A percentile compares a stretch with the other conserved stretches of the same genome.
Evolutionary conservation across 305 asterid species (phyloP).

Genomic region (Plantago lanceolata): DNA sequence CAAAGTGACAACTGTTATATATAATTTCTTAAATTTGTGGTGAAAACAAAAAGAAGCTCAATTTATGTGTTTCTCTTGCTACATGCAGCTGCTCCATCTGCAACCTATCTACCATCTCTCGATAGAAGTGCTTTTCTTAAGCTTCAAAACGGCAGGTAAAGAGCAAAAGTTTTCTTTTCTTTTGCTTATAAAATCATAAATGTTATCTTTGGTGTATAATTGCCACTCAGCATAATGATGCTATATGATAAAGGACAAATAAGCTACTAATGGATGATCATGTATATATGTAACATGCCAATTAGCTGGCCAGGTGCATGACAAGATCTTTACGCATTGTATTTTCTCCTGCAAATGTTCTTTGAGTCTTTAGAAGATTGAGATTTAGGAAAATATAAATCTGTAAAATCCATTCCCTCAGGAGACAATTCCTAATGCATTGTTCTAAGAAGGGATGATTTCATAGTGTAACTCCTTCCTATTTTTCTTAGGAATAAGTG

Average conservation of each 20-base stretch:
- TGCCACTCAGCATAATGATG: neutral
- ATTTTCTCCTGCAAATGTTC: neutral
- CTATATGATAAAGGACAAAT: slow-evolving; percentile 5
- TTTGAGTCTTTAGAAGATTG: neutral
- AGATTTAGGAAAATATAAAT: neutral
- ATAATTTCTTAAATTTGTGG: slow-evolving; percentile 15
- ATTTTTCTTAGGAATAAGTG: neutral
- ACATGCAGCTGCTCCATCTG: slow-evolving; percentile 67
- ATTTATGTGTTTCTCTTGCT: slow-evolving; percentile 27
- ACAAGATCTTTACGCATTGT: neutral
- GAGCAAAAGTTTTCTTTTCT: slow-evolving; percentile 6
- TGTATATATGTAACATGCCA: neutral
- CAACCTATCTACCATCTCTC: slow-evolving; percentile 46
- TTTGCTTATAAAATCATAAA: neutral
- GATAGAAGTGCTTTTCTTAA: slow-evolving; percentile 76
- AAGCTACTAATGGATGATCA: slow-evolving; percentile 7
- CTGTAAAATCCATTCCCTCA: neutral
- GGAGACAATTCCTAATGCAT: neutral
- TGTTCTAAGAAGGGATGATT: neutral
- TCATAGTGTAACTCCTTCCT: neutral
- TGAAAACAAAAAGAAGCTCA: slow-evolving; percentile 12
- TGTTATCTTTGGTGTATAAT: slow-evolving; percentile 12
- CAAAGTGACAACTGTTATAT: slow-evolving; percentile 1
- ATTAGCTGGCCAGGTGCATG: neutral
- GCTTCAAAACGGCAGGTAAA: slow-evolving; percentile 98